Evolutionary conservation across 495 filamentous ascomycete species (phyloP).

Genomic region (Trichoderma reesei): DNA sequence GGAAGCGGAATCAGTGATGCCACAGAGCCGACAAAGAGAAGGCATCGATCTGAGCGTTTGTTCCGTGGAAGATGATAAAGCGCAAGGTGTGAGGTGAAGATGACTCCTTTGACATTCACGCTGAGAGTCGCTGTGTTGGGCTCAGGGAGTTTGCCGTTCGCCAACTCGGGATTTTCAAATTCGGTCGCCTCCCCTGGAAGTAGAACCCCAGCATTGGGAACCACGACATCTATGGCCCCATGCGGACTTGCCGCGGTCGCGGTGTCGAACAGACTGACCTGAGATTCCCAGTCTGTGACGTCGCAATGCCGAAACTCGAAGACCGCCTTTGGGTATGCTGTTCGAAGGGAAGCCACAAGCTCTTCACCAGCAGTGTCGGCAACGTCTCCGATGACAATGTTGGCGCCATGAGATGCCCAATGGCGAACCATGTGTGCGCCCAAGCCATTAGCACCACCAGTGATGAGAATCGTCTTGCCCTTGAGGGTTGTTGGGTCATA

Average conservation of each 20-base stretch:
- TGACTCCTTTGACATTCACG: slow-evolving; percentile 52
- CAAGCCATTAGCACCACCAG: slow-evolving; percentile 44
- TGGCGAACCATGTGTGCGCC: slow-evolving; percentile 41
- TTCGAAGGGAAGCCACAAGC: slow-evolving; percentile 28
- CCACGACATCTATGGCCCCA: slow-evolving; percentile 48
- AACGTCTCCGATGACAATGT: slow-evolving; percentile 41
- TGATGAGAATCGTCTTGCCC: slow-evolving; percentile 39
- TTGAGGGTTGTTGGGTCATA: slow-evolving; percentile 31
- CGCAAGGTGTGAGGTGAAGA: slow-evolving; percentile 58
- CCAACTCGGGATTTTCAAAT: slow-evolving; percentile 27
- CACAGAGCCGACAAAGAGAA: slow-evolving; percentile 48
- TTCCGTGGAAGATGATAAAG: slow-evolving; percentile 40
- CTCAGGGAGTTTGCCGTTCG: slow-evolving; percentile 35
- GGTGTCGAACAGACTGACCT: slow-evolving; percentile 48
- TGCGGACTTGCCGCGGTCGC: slow-evolving; percentile 44
- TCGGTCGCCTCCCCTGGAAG: slow-evolving; percentile 16
- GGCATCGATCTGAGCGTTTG: slow-evolving; percentile 32
- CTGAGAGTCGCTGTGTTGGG: slow-evolving; percentile 46
- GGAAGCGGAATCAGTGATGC: slow-evolving; percentile 40
- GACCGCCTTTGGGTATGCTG: slow-evolving; percentile 20
- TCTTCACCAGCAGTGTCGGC: slow-evolving; percentile 26
- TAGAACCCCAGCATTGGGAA: slow-evolving; percentile 57
- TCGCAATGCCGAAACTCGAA: slow-evolving; percentile 43
- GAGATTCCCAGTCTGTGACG: slow-evolving; percentile 46
- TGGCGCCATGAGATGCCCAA: slow-evolving; percentile 29